Evolutionary conservation across 1,284 basidiomycete species (phyloP).

Genomic region (Porogramme epimiltina): DNA sequence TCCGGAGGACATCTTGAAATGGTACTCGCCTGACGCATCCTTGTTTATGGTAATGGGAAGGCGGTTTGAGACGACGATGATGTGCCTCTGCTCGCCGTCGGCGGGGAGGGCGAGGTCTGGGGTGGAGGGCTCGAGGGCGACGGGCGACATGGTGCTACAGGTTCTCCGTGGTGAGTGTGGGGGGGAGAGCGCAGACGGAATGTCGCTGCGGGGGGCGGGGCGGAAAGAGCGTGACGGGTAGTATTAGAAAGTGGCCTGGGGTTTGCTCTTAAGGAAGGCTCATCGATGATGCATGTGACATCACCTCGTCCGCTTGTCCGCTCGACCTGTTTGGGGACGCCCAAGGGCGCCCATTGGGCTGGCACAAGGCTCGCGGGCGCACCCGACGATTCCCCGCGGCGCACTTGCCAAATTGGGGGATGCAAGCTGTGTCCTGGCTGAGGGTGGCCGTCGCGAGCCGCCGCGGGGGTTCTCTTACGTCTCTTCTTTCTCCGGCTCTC

Average conservation of each 20-base stretch:
- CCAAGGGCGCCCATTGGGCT: too few relatives aligned
- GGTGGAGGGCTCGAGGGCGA: constrained; percentile 20
- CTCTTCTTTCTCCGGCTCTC: constrained; percentile 6
- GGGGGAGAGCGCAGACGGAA: constrained; percentile 28
- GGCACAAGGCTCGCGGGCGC: not conserved
- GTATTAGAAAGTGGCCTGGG: constrained; percentile 2
- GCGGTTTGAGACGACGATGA: constrained; percentile 96
- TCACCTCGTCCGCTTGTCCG: constrained; percentile 4
- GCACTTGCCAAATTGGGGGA: constrained; percentile 1
- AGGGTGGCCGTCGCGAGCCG: too few relatives aligned
- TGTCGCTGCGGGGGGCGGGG: constrained; percentile 23
- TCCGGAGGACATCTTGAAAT: constrained; percentile 97
- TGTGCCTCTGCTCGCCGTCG: constrained; percentile 54
- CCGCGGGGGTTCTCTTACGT: too few relatives aligned
- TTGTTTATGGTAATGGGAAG: constrained; percentile 92
- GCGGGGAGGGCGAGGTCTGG: constrained; percentile 34
- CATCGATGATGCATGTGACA: constrained; percentile 28
- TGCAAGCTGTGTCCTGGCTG: not conserved
- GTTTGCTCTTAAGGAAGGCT: constrained; percentile 21
- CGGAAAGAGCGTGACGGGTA: constrained; percentile 1
- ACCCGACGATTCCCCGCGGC: constrained; percentile 21
- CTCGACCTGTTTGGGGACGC: too few relatives aligned
- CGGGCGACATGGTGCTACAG: constrained; percentile 23
- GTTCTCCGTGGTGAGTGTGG: too few relatives aligned
- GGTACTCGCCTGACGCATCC: constrained; percentile 86